phyloP scores from a whole-genome alignment of 2,329 filamentous ascomycete species.

The Aspergillus sp. region DNA sequence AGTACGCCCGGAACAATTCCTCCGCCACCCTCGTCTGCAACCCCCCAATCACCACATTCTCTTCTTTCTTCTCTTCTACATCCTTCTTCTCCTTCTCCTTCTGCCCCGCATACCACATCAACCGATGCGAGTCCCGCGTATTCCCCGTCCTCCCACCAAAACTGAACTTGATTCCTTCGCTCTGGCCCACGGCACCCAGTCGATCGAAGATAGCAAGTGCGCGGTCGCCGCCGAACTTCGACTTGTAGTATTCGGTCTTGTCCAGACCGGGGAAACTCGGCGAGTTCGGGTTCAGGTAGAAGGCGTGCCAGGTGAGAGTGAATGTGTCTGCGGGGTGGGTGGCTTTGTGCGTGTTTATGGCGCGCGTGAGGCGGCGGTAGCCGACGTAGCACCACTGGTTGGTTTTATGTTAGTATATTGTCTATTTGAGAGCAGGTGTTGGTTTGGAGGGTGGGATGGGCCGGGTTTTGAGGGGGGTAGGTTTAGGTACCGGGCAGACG shows the following conservation, averaged over 20 bases:
- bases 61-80: slow-evolving; percentile 20
- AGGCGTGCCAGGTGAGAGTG: slow-evolving; percentile 72
- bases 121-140: slow-evolving; percentile 75
- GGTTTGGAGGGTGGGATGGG: background rate
- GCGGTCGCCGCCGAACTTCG: slow-evolving; percentile 66
- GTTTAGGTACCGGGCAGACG: slow-evolving; percentile 63
- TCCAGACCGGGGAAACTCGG: slow-evolving; percentile 53
- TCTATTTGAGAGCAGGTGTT: too few species aligned
- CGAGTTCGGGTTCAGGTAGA: slow-evolving; percentile 72
- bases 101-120: slow-evolving; percentile 68
- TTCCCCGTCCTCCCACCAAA: slow-evolving; percentile 72
- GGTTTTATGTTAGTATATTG: slow-evolving; percentile 9
- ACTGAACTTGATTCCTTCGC: slow-evolving; percentile 72
- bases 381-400: slow-evolving; percentile 71
- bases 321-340: slow-evolving; percentile 70
- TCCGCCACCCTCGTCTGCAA: slow-evolving; percentile 63
- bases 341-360: slow-evolving; percentile 67
- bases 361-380: slow-evolving; percentile 71
- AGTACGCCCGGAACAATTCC: slow-evolving; percentile 66
- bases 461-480: background rate
- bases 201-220: slow-evolving; percentile 58
- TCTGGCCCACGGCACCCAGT: slow-evolving; percentile 59
- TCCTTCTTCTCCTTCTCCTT: slow-evolving; percentile 48
- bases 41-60: slow-evolving; percentile 42
- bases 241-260: slow-evolving; percentile 60